Conservation (phyloP, 371 early-diverging fungal species). For the Mucor piriformis region DNA sequence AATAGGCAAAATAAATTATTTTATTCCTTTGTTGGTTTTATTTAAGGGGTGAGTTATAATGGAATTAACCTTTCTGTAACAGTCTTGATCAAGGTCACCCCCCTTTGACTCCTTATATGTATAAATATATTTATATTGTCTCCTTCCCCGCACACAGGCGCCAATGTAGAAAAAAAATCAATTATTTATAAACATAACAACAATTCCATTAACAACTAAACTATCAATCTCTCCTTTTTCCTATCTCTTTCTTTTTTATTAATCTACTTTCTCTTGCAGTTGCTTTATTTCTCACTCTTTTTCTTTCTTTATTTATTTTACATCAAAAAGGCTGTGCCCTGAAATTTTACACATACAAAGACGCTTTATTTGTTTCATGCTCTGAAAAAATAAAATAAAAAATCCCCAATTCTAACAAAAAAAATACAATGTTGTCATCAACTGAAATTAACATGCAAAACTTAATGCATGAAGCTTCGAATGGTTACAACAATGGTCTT, state of each 20-base stretch:
- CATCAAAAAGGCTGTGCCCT: constrained; percentile 8
- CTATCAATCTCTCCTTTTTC: not conserved
- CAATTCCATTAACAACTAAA: constrained; percentile 16
- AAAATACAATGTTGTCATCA: not conserved
- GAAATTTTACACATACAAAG: not conserved
- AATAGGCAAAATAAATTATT: not conserved
- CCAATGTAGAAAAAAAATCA: no score
- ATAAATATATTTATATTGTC: not conserved
- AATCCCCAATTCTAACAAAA: not conserved
- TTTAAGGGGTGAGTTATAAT: no score
- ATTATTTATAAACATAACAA: not conserved
- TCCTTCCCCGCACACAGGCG: not conserved
- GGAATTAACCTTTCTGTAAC: no score
- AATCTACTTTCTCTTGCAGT: not conserved
- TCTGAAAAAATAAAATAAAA: not conserved
- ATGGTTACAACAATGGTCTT: constrained; percentile 11
- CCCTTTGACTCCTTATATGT: no score
- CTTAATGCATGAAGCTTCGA: constrained; percentile 23
- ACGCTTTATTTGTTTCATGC: not conserved
- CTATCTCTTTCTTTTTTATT: constrained; percentile 9
- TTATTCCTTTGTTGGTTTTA: not conserved
- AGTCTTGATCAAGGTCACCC: no score
- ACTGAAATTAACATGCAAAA: constrained; percentile 23
- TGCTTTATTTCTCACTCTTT: not conserved
- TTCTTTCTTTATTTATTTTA: not conserved